Base-by-base conservation (phyloP, 78 protist species). In the Protostelium mycophagum region DNA sequence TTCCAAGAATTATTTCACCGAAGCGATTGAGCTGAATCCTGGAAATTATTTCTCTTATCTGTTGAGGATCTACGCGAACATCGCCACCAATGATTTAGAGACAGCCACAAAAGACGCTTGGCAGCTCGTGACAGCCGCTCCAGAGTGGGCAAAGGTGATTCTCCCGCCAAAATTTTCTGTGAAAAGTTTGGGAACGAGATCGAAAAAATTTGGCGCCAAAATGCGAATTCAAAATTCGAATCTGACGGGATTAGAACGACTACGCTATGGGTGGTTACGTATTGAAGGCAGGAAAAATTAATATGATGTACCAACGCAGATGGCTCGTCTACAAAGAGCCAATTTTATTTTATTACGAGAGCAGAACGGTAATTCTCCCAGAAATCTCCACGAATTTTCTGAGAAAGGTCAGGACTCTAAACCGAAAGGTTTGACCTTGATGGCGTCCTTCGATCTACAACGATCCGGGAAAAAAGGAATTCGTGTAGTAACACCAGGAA, bases 261-360 rank as follows among this genome's bases (percentile, higher is more conserved):
- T 36, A 38, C 37, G 35, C n/a, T 1, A 83, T 34, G 0, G 29
- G 85, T 38, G 94, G 91, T 0, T 83, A 85, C 35, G 34, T 91
- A 9, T 84, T 39, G 63, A 91, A 91, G 38, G 94, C 89, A 35
- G 94, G 94, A 38, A 90, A 91, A 51, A 91, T 91, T 73, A 91
- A 91, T 88, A 91, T 91, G 23, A 91, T 91, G 94, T 38, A 91
- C 63, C 87, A 91, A 86, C 87, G 85, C 35, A 85, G 94, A 36
- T 91, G 94, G 94, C 86, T 91, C 38, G 39, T 51, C 73, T 51
- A 51, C 73, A 51, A 51, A 16, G 73, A 51, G 73, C 73, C 73
- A 5, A 16, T 51, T 51, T 16, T 51, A 16, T 16, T 51, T 51
- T 51, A 51, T 16, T 51, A 51, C 16, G 73, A 51, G 73, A 51